Evolutionary conservation across 2,329 filamentous ascomycete genomes (phyloP).

Genomic region (Berkeleyomyces rouxiae): DNA sequence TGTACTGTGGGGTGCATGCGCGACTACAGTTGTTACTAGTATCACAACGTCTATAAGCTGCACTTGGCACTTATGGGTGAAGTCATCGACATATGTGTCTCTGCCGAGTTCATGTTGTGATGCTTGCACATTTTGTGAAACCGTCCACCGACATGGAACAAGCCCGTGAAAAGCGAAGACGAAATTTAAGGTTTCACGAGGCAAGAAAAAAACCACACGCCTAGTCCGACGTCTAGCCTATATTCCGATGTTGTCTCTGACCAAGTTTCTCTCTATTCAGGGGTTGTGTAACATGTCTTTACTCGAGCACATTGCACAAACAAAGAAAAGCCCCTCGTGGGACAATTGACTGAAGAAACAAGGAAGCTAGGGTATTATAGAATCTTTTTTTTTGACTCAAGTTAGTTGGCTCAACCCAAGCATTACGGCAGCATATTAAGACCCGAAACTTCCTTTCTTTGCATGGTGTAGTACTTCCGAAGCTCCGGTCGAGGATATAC

Average conservation of each 20-base stretch:
- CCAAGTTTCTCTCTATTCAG: neutral
- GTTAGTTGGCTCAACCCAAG: neutral
- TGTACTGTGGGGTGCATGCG: neutral
- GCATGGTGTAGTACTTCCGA: neutral
- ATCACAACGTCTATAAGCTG: neutral
- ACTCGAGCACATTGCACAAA: neutral
- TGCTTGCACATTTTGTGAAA: neutral
- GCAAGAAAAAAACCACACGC: neutral
- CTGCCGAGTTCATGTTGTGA: neutral
- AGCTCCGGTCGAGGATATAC: neutral
- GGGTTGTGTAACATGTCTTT: neutral
- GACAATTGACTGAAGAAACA: too few species aligned
- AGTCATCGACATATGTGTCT: neutral
- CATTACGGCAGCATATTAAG: neutral
- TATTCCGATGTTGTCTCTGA: neutral
- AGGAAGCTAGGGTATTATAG: neutral
- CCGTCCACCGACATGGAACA: neutral
- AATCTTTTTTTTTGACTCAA: neutral
- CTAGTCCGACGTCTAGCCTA: neutral
- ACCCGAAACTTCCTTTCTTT: neutral
- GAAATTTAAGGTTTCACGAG: neutral
- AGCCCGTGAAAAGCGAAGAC: neutral
- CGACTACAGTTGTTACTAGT: neutral
- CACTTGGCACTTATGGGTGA: neutral
- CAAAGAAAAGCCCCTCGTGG: neutral